These are phyloP conservation scores for Podila verticillata DNA, from an alignment of 192 early-diverging fungal species.

Conservation along the genomic window DNA sequence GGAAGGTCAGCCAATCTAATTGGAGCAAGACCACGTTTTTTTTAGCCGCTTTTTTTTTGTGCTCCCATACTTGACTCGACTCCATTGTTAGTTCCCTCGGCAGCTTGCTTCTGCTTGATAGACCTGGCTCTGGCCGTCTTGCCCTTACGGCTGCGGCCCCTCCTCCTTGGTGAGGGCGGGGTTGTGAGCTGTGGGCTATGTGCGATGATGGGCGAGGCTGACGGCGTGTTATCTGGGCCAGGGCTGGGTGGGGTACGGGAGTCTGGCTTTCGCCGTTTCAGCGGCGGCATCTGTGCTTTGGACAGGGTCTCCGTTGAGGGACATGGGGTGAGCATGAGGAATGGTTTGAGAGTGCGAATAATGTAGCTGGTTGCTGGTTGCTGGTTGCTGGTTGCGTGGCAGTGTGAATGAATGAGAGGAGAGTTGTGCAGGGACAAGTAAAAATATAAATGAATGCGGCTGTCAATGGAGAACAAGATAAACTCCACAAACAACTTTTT, in stretches of 20 bases:
- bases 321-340: constrained; percentile 8
- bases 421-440: no score
- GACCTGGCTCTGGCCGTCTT: constrained; percentile 25
- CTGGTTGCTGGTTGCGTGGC: no score
- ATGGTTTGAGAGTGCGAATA: not conserved
- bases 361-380: no score
- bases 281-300: constrained; percentile 17
- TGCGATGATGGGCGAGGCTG: not conserved
- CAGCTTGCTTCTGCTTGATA: constrained; percentile 1
- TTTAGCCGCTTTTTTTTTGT: not conserved
- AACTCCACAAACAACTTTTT: no score
- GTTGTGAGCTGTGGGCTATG: not conserved
- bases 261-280: constrained; percentile 32
- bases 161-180: not conserved
- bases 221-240: not conserved
- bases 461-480: no score
- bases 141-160: constrained; percentile 22
- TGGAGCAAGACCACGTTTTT: not conserved
- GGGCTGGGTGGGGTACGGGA: not conserved
- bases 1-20: not conserved
- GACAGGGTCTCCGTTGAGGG: not conserved
- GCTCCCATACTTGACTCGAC: constrained; percentile 17
- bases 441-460: no score
- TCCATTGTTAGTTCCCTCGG: constrained; percentile 13
- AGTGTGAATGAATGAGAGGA: no score